These are phyloP conservation scores for Scheffersomyces illinoinensis DNA, from an alignment of 1,139 yeast genomes.

Conservation along the genomic window DNA sequence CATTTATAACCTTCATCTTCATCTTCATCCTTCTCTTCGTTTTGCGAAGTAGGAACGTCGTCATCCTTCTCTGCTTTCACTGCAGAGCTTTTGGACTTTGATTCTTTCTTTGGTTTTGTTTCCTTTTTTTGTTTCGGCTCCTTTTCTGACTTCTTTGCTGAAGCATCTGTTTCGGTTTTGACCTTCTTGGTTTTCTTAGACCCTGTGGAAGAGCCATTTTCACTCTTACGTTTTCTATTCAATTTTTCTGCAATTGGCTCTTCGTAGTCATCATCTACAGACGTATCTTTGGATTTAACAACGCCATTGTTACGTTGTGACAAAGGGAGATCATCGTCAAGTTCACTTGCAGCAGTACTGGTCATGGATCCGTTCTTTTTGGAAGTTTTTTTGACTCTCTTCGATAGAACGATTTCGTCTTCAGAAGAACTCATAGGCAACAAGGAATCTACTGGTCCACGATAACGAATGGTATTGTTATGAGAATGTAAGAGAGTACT, in stretches of 20 bases:
- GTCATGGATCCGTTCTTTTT: conserved; percentile 1
- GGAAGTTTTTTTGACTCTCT: conserved; percentile 3
- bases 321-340: conserved; percentile 1
- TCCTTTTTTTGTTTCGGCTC: conserved; percentile 2
- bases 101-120: conserved; percentile 2
- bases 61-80: conserved; percentile 8
- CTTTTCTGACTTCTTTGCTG: background rate
- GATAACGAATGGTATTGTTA: background rate
- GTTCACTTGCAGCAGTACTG: background rate
- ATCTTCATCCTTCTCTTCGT: conserved; percentile 45
- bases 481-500: background rate
- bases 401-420: conserved; percentile 6
- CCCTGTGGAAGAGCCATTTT: conserved; percentile 2
- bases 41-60: conserved; percentile 7
- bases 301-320: background rate
- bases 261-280: conserved; percentile 1
- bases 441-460: background rate
- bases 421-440: conserved; percentile 1
- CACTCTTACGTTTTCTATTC: conserved; percentile 3
- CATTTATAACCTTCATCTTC: conserved; percentile 70
- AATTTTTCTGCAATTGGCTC: conserved; percentile 2
- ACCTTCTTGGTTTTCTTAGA: conserved; percentile 2
- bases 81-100: conserved; percentile 5
- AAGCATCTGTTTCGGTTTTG: background rate
- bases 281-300: conserved; percentile 2